Conservation (phyloP, 2,329 filamentous ascomycete species). For the Fusarium veterinarium region DNA sequence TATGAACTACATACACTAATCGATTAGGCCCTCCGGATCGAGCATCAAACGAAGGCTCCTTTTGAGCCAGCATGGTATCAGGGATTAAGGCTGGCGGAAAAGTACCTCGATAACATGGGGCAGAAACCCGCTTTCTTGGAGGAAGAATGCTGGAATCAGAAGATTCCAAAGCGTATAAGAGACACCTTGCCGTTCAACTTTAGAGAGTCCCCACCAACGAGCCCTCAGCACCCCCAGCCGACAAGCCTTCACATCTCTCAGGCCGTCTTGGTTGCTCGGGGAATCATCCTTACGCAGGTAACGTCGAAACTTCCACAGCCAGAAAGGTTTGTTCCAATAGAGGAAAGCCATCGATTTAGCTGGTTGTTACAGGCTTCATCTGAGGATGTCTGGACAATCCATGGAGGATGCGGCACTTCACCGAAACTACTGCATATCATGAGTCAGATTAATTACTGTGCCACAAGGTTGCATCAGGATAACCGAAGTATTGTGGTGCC, state of each 20-base stretch:
- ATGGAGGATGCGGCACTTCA: background rate
- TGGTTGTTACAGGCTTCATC: background rate
- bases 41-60: background rate
- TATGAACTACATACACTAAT: background rate
- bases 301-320: slow-evolving; percentile 1
- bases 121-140: background rate
- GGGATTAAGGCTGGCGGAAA: slow-evolving; percentile 2
- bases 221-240: no score
- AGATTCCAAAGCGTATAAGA: background rate
- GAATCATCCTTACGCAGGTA: background rate
- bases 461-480: background rate
- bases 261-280: background rate
- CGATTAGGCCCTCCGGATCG: slow-evolving; percentile 3
- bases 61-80: slow-evolving; percentile 1
- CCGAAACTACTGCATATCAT: background rate
- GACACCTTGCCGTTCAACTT: background rate
- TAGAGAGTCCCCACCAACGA: background rate
- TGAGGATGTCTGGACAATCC: background rate
- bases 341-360: slow-evolving; percentile 5
- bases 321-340: background rate
- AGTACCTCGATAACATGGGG: background rate
- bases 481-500: background rate
- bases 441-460: slow-evolving; percentile 1
- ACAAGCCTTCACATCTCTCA: slow-evolving; percentile 1
- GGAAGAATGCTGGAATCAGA: slow-evolving; percentile 2